phyloP scores from a whole-genome alignment of 2,329 filamentous ascomycete genomes.

The Trichoderma simmonsii region DNA sequence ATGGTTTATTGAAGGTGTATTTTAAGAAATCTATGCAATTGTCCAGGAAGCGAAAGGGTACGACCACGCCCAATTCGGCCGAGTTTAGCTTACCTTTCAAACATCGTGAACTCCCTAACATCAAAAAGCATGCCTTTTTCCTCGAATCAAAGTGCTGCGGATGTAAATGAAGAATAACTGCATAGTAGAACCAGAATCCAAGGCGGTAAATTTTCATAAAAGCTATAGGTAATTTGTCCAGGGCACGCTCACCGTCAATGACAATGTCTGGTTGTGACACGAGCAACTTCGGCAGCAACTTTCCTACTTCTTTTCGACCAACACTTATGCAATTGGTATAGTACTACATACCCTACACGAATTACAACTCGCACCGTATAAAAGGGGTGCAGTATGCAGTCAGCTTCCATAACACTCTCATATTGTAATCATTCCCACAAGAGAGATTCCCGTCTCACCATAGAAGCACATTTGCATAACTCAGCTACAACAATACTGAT shows the following conservation, averaged over 20 bases:
- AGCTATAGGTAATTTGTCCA: not conserved
- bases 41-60: too few relatives aligned
- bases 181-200: not conserved
- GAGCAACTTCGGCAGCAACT: not conserved
- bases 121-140: not conserved
- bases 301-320: not conserved
- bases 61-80: not conserved
- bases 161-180: rapidly evolving
- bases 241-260: not conserved
- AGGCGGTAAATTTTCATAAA: not conserved
- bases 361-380: not conserved
- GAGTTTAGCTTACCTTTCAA: not conserved
- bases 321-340: not conserved
- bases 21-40: not conserved
- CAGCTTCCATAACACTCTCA: not conserved
- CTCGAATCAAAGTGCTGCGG: not conserved
- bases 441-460: not conserved
- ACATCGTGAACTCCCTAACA: not conserved
- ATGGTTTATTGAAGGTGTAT: not conserved
- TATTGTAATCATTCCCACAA: not conserved
- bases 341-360: not conserved
- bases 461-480: not conserved
- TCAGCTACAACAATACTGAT: not conserved
- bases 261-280: not conserved
- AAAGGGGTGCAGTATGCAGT: not conserved